phyloP scores from a whole-genome alignment of 345 rosid genomes.

The Excoecaria agallocha region DNA sequence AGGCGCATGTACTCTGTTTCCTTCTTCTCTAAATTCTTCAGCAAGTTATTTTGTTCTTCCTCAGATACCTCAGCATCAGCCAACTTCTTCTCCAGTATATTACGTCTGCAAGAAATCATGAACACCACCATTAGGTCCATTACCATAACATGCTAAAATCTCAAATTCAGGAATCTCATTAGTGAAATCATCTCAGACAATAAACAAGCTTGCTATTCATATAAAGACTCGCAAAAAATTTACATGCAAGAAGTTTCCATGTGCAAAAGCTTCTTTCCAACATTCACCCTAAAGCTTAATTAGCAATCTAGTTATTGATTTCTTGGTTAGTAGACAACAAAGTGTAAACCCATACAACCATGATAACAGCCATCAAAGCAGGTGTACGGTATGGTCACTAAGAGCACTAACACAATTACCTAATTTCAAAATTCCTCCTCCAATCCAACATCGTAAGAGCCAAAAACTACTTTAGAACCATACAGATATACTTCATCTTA shows the following conservation, averaged over 20 bases:
- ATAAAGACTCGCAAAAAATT: not conserved
- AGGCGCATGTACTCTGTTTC: slow-evolving; percentile 98
- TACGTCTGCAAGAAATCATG: slow-evolving; percentile 58
- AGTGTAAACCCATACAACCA: not conserved
- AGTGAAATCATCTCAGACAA: slow-evolving; percentile 2
- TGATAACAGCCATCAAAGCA: not conserved
- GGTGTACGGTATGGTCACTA: not conserved
- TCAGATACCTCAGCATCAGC: slow-evolving; percentile 97
- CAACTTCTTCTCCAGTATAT: slow-evolving; percentile 85
- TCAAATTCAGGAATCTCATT: slow-evolving; percentile 5
- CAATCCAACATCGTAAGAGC: not conserved
- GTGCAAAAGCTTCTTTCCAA: not conserved
- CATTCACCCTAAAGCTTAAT: not conserved
- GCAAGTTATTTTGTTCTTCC: slow-evolving; percentile 87
- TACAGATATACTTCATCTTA: not conserved
- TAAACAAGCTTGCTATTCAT: not conserved
- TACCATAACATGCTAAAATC: not conserved
- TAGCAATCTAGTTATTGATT: not conserved
- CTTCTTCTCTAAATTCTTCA: slow-evolving; percentile 85
- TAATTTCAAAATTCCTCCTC: not conserved
- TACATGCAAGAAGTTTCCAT: not conserved
- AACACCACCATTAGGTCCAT: not conserved
- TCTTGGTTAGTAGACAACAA: not conserved
- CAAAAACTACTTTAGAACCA: not conserved
- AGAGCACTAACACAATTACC: not conserved